Evolutionary conservation across 176 grass and related monocot species (phyloP), one percentile per base, ranked within the genome.

Genomic region (Raddia guianensis): DNA sequence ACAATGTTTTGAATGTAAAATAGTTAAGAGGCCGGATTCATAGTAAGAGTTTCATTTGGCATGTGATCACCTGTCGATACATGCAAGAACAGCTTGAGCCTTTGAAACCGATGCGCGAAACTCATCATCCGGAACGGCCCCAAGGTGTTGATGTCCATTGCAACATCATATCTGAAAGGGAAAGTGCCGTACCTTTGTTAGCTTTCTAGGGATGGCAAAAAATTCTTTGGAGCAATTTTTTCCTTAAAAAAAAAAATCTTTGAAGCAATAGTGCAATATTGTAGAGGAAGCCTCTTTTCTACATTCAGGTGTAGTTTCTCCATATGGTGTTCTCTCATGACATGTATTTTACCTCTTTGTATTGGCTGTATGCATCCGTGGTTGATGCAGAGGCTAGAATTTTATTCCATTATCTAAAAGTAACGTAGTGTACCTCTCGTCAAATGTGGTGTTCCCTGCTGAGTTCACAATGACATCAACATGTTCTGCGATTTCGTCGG

Each of bases 121-220:
- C 84, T 98, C 95, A 98, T 98, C 66, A 98, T 59, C 80, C 95
- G 91, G 81, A 87, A 94, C 8, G 95, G 88, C 40, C 95, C 95
- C 46, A 91, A 66, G 15, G 95, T 98, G 88, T 98, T 98, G 87
- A 93, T 95, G 81, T 98, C 92, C 49, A 95, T 83, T 0, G 95
- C 88, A 8, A 98, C 92, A 49, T 98, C 95, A 33, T 98, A 98
- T 80, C 92, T 98, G 81, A 54, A 86, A 87, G 49, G 21, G 20
- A 7, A 47, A 60, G 0, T 0, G 10, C 43, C 42, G 0, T 15
- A 12, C 7, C 32, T 16, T 13, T 3, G 4, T 2, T 5, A 4
- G 27, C 27, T 27, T 27, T 27, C 27, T 27, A 27, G 27, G 27
- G 27, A 27, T 27, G 27, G 27, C 27, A 27, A 27, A 27, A 27